A percentile compares a stretch with the other conserved stretches of the same genome.
phyloP scores from a whole-genome alignment of 164 flowering plant genomes.

The Houttuynia cordata region DNA sequence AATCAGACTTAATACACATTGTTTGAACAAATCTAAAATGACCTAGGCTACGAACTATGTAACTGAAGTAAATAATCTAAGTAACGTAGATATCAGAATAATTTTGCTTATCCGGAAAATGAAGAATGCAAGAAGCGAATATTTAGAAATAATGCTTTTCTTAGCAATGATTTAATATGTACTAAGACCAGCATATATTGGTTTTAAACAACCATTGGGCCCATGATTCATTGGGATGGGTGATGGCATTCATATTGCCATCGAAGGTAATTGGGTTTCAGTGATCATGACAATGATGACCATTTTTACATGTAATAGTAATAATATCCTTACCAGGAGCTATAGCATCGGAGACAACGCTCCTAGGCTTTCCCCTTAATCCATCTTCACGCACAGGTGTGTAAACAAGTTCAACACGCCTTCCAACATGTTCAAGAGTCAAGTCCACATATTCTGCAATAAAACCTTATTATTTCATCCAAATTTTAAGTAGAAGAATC shows the following conservation, averaged over 20 bases:
- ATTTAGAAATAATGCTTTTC: no score
- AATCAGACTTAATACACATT: neutral
- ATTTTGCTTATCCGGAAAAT: no score
- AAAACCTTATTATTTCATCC: neutral
- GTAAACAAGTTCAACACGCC: constrained; percentile 61
- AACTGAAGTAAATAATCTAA: no score
- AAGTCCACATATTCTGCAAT: constrained; percentile 58
- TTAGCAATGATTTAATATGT: no score
- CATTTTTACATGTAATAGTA: neutral
- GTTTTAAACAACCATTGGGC: no score
- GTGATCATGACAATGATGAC: neutral
- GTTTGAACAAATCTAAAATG: no score
- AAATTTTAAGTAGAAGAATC: neutral
- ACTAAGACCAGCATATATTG: no score
- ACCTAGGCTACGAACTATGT: no score
- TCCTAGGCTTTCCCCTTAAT: constrained; percentile 45
- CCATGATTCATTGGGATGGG: no score
- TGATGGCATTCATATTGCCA: no score
- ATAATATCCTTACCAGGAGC: constrained; percentile 48
- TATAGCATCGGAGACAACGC: constrained; percentile 50
- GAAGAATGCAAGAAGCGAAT: no score
- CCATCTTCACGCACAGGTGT: constrained; percentile 81
- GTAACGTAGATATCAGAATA: no score
- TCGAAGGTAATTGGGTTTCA: neutral
- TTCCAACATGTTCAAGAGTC: constrained; percentile 68